Evolutionary conservation across 1,284 basidiomycete species (phyloP).

Genomic region (Wolfiporia cocos): DNA sequence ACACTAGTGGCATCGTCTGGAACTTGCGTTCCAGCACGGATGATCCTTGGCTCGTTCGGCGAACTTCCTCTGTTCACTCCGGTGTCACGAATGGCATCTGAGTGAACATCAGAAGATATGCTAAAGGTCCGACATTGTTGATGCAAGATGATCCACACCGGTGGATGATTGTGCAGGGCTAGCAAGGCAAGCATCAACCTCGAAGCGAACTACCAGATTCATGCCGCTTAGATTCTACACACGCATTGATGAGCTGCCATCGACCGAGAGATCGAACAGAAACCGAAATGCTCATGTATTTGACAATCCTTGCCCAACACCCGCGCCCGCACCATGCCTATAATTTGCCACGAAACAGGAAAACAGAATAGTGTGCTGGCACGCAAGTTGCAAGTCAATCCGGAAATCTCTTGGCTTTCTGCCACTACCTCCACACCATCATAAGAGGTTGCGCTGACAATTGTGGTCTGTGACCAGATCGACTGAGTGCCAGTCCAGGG

Average conservation of each 20-base stretch:
- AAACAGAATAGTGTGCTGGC: constrained; percentile 44
- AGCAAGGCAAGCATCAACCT: constrained; percentile 23
- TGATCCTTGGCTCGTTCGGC: constrained; percentile 30
- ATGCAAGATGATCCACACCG: not conserved
- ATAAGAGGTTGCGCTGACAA: constrained; percentile 45
- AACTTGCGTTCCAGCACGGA: too few species aligned
- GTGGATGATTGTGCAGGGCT: too few species aligned
- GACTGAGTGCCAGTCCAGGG: constrained; percentile 39
- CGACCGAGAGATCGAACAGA: too few species aligned
- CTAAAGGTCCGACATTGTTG: not conserved
- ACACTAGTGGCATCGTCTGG: too few species aligned
- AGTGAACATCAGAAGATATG: not conserved
- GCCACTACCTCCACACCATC: constrained; percentile 37
- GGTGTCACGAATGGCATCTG: too few species aligned
- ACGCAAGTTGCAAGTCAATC: constrained; percentile 51
- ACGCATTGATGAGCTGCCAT: too few species aligned
- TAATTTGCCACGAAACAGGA: constrained; percentile 26
- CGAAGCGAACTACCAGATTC: constrained; percentile 23
- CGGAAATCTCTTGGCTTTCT: constrained; percentile 36
- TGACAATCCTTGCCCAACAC: constrained; percentile 37
- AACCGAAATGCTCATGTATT: constrained; percentile 48
- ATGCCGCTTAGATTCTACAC: constrained; percentile 23
- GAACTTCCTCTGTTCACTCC: not conserved
- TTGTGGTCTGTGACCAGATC: constrained; percentile 58
- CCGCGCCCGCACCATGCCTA: constrained; percentile 7